Evolutionary conservation across 1,284 basidiomycete species (phyloP), one percentile per base, ranked within the genome.

Genomic region (Hymenochaete sp.): DNA sequence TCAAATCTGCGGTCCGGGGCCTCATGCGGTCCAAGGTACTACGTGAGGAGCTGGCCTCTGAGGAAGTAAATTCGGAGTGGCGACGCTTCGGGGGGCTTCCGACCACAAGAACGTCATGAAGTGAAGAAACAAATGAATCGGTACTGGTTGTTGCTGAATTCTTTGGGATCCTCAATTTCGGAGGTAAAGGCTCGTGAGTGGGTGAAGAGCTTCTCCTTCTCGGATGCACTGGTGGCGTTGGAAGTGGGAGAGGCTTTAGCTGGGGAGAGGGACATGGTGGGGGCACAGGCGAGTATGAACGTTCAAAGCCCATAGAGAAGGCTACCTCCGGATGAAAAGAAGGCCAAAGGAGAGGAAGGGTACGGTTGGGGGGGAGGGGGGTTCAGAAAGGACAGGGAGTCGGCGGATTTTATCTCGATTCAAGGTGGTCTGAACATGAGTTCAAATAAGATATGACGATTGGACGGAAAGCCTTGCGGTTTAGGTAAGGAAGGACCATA

Each of bases 261-360:
- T 45, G 43, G 2, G 48, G 48, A 21, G 48, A 50, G 31, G 48
- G 48, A 39, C 38, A 41, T 11, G 44, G 48, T 19, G 48, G 48
- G 19, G 48, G 48, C 33, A 50, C 38, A 14, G 48, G 48, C 28
- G 48, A 50, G 25, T 45, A 38, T 11, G 48, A 44, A 19, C 48
- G 45, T 16, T 13, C n/a, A 33, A 36, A 50, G 21, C n/a, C n/a
- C n/a, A n/a, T n/a, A n/a, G n/a, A n/a, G n/a, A n/a, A n/a, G n/a
- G n/a, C n/a, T n/a, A n/a, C n/a, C n/a, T n/a, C n/a, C n/a, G n/a
- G n/a, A n/a, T n/a, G n/a, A n/a, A n/a, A n/a, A n/a, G n/a, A n/a
- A n/a, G n/a, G n/a, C n/a, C n/a, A n/a, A n/a, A 36, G 38, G n/a
- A 43, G 10, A 35, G 38, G 42, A 36, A 49, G 35, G 22, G 27